Evolutionary conservation across 768 basidiomycete species (phyloP).

Genomic region (Krasilnikovozyma curviuscula): DNA sequence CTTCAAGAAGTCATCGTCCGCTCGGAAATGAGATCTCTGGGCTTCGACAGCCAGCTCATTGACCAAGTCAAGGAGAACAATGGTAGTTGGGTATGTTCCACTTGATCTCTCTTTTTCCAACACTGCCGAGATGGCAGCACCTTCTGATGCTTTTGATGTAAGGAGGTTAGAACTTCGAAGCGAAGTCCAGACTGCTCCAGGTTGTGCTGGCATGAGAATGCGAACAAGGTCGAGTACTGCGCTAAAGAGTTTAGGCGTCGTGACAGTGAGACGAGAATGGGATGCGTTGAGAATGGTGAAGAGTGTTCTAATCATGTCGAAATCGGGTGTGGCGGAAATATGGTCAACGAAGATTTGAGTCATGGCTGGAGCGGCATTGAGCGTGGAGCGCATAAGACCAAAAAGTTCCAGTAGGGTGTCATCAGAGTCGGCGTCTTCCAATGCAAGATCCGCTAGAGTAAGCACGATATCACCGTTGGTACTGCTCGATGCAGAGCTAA

Average conservation of each 20-base stretch:
- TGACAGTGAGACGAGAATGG: conserved; percentile 34
- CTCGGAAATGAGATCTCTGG: conserved; percentile 33
- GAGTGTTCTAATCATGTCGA: conserved; percentile 56
- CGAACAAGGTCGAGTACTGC: conserved; percentile 62
- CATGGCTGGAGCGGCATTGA: conserved; percentile 44
- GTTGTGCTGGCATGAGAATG: conserved; percentile 53
- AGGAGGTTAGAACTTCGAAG: conserved; percentile 58
- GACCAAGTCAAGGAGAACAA: conserved; percentile 55
- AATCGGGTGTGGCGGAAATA: conserved; percentile 37
- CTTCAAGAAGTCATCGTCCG: conserved; percentile 43
- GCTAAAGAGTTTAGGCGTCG: conserved; percentile 46
- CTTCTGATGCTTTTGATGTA: conserved; percentile 14
- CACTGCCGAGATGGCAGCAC: conserved; percentile 30
- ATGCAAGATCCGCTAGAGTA: not conserved
- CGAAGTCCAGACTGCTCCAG: conserved; percentile 74
- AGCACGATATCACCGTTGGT: not conserved
- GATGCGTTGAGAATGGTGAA: conserved; percentile 46
- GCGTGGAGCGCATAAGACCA: conserved; percentile 57
- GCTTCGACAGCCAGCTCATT: conserved; percentile 58
- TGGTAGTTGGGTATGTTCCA: conserved; percentile 63
- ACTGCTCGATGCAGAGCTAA: not conserved
- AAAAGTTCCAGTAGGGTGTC: conserved; percentile 49
- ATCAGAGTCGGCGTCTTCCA: conserved; percentile 38
- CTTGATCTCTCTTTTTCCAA: conserved; percentile 49
- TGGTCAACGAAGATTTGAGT: conserved; percentile 47